These are phyloP conservation scores for Catenaria anguillulae DNA, from an alignment of 371 early-diverging fungal species.

Conservation along the genomic window DNA sequence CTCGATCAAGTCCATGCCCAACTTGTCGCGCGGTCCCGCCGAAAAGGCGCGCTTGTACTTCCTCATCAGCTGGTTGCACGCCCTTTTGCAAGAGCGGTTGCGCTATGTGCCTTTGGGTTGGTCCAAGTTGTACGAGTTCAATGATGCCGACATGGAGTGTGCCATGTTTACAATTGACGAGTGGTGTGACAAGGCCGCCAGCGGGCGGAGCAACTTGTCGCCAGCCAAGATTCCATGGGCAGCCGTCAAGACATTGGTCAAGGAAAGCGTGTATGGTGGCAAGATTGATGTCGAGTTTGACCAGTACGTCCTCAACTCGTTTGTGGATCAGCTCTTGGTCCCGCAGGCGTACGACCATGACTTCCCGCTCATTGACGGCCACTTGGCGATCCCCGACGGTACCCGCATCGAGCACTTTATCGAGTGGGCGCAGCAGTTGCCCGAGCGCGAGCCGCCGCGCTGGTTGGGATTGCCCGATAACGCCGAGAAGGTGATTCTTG, in stretches of 20 bases:
- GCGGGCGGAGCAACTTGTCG: constrained; percentile 65
- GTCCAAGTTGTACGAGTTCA: constrained; percentile 94
- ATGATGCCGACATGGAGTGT: constrained; percentile 89
- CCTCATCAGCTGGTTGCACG: constrained; percentile 91
- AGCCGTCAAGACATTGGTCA: constrained; percentile 71
- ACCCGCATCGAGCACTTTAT: constrained; percentile 72
- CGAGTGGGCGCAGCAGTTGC: constrained; percentile 72
- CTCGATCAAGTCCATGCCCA: constrained; percentile 34
- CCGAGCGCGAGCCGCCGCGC: constrained; percentile 85
- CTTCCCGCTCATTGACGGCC: constrained; percentile 57
- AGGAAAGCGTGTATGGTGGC: constrained; percentile 88
- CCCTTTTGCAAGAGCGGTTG: constrained; percentile 83
- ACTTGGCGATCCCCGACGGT: constrained; percentile 62
- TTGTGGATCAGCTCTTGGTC: constrained; percentile 67
- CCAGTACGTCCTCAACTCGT: constrained; percentile 71
- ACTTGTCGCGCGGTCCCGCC: constrained; percentile 53
- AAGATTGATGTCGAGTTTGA: constrained; percentile 88
- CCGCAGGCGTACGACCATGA: constrained; percentile 68
- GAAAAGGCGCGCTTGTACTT: constrained; percentile 86
- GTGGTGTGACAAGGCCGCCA: constrained; percentile 71
- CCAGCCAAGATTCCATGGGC: constrained; percentile 94
- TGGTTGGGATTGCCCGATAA: constrained; percentile 93
- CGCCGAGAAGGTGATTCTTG: constrained; percentile 80
- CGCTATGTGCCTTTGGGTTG: constrained; percentile 95
- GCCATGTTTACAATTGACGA: constrained; percentile 73